Conservation (phyloP, 768 basidiomycete species). For the Cantharellus anzutake region DNA sequence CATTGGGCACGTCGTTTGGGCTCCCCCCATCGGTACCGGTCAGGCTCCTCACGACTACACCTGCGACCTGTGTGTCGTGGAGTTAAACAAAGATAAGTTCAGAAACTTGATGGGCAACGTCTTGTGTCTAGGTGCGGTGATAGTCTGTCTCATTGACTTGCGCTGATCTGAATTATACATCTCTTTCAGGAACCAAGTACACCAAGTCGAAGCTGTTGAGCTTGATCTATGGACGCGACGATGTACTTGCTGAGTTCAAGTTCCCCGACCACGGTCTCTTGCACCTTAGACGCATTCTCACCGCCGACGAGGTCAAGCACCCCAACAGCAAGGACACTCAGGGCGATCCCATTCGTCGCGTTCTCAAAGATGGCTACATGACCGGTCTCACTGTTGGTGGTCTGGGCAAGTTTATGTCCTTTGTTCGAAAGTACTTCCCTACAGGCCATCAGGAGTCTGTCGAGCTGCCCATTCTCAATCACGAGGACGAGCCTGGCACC, state of each 20-base stretch:
- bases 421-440: conserved; percentile 10
- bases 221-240: conserved; percentile 2
- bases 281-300: conserved; percentile 12
- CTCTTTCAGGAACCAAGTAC: conserved; percentile 7
- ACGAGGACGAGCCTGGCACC: conserved; percentile 11
- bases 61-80: conserved; percentile 22
- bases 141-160: conserved; percentile 13
- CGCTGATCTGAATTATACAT: conserved; percentile 10
- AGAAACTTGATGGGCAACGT: conserved; percentile 19
- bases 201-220: conserved; percentile 5
- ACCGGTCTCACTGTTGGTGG: conserved; percentile 15
- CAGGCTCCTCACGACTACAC: conserved; percentile 19
- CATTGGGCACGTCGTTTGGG: conserved; percentile 23
- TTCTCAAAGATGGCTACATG: conserved; percentile 14
- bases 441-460: conserved; percentile 10
- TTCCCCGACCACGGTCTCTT: conserved; percentile 14
- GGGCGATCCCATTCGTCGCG: conserved; percentile 12
- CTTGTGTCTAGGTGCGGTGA: conserved; percentile 20
- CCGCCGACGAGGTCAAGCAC: conserved; percentile 10
- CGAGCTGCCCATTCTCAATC: conserved; percentile 9
- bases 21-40: conserved; percentile 19
- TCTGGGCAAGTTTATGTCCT: conserved; percentile 13
- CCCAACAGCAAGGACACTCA: conserved; percentile 14
- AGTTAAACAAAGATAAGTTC: conserved; percentile 23
- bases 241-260: conserved; percentile 13